phyloP scores from a whole-genome alignment of 768 basidiomycete species.

The Mycena metata region DNA sequence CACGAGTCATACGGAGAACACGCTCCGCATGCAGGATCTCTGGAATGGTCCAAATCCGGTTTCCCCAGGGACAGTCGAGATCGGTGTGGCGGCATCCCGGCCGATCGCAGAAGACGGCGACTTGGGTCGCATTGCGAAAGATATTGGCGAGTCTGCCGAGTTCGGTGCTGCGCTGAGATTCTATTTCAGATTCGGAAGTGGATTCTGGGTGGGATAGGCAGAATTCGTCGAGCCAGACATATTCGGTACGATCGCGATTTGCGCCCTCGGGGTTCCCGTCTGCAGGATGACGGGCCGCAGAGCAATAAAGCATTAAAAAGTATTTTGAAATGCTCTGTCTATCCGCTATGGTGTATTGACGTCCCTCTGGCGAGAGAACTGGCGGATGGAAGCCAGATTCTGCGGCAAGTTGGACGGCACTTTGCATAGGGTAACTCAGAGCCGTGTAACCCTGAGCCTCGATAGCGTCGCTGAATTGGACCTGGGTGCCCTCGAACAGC shows the following conservation, averaged over 20 bases:
- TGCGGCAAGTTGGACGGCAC: background rate
- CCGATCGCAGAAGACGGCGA: conserved; percentile 39
- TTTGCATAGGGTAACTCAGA: conserved; percentile 4
- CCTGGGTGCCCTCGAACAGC: background rate
- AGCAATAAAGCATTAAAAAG: conserved; percentile 5
- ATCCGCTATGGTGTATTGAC: background rate
- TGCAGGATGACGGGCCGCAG: background rate
- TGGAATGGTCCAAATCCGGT: conserved; percentile 39
- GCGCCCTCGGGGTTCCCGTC: background rate
- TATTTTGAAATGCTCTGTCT: background rate
- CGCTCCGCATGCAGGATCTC: conserved; percentile 39
- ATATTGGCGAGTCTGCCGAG: conserved; percentile 42
- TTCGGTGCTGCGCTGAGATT: conserved; percentile 32
- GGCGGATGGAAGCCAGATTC: background rate
- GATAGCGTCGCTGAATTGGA: background rate
- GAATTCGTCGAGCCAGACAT: conserved; percentile 13
- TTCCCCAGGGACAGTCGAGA: conserved; percentile 37
- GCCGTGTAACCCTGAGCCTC: conserved; percentile 4
- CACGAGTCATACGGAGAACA: conserved; percentile 33
- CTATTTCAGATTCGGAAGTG: background rate
- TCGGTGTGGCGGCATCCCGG: conserved; percentile 36
- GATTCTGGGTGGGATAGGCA: background rate
- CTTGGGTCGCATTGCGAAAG: conserved; percentile 36
- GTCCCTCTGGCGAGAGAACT: background rate
- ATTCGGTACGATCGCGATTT: background rate